Evolutionary conservation across 2,329 filamentous ascomycete genomes (phyloP), one percentile per base, ranked within the genome.

Genomic region (Alternaria hordeiaustralica): DNA sequence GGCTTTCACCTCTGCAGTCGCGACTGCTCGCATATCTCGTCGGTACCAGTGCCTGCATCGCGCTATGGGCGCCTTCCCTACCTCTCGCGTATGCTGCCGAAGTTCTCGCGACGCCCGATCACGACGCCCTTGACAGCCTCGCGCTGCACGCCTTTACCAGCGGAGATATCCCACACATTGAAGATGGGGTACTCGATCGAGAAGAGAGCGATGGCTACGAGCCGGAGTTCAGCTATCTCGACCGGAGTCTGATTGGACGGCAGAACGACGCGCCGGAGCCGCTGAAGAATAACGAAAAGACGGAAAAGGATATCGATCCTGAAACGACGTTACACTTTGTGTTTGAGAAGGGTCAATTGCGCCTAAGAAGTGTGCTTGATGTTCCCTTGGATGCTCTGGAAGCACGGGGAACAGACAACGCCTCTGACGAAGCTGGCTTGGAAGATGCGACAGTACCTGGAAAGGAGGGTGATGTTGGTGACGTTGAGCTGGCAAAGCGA

Each of bases 1-100:
- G 89, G 80, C 85, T 90, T 79, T 89, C 87, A 78, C 88, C 87
- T 73, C 83, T 92, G 70, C 92, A 92, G 83, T 90, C 89, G 81
- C 90, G 91, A 76, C 87, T 93, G 74, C 87, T 87, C 75, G 88
- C 89, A 72, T 92, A 90, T 61, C 77, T 91, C 57, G 83, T 87
- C 72, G 87, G 89, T 58, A 87, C 88, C 30, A 80, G 87, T 28
- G 75, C 91, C 55, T 78, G 92, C 30, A 71, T 90, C 33, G 73
- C 88, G 43, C 77, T 93, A 45, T 91, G 89, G 75, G 81, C 91
- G 61, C 79, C 87, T 25, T 83, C 85, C 47, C 86, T 87, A 1
- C 83, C 63, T 18, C 66, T 74, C 67, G 90, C 88, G 49, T 85
- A 90, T 69, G 91, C 91, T 10, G 82, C 85, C 57, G 88, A 92